A percentile compares a stretch with the other conserved stretches of the same genome.
Evolutionary conservation across 768 basidiomycete species (phyloP).

Genomic region (Leccinum olivaceopallidum): DNA sequence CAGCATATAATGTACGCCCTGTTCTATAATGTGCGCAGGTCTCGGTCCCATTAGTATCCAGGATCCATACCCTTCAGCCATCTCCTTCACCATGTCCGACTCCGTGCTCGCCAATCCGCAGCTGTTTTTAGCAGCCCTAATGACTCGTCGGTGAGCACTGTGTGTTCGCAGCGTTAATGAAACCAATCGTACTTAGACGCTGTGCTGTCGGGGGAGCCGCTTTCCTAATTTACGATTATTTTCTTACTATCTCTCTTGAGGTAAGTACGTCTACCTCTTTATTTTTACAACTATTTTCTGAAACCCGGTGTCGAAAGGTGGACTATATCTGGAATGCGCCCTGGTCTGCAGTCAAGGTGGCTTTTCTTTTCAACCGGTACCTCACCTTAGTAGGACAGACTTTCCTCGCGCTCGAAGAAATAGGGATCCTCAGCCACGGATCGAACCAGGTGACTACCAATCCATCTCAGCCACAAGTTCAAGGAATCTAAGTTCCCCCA

Average conservation of each 20-base stretch:
- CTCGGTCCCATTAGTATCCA: neutral
- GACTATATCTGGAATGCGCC: conserved; percentile 5
- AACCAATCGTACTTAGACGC: neutral
- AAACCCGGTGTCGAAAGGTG: neutral
- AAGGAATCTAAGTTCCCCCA: neutral
- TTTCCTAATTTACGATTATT: conserved; percentile 7
- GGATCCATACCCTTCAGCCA: neutral
- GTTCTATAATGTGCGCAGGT: neutral
- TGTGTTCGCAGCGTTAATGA: neutral
- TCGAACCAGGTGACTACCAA: conserved; percentile 5
- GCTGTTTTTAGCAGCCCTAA: neutral
- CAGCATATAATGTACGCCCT: neutral
- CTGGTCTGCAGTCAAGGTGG: conserved; percentile 8
- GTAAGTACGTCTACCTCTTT: conserved; percentile 5
- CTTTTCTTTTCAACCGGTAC: conserved; percentile 24
- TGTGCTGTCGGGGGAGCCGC: conserved; percentile 2
- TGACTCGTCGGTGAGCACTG: neutral
- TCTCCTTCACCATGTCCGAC: neutral
- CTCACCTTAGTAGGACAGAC: conserved; percentile 12
- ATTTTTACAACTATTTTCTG: neutral
- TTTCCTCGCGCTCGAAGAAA: conserved; percentile 11
- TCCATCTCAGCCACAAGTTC: neutral
- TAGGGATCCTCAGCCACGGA: conserved; percentile 6
- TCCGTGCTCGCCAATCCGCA: neutral
- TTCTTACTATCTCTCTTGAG: conserved; percentile 17